Evolutionary conservation across 2,329 filamentous ascomycete species (phyloP), one percentile per base, ranked within the genome.

Genomic region (Leptoxyphium fumago): DNA sequence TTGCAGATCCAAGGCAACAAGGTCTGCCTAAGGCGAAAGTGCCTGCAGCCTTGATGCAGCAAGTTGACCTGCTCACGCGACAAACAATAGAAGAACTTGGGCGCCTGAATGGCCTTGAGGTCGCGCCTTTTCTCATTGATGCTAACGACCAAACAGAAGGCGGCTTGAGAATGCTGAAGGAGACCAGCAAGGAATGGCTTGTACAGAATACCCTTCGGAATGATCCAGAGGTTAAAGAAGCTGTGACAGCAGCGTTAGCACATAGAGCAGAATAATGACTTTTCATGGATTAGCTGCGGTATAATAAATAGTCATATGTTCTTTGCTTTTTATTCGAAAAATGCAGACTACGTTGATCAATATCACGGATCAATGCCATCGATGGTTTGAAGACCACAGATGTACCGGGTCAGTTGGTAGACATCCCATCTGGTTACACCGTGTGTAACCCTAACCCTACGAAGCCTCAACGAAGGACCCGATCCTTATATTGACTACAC

Each of bases 191-290:
- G 63, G 84, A 91, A 55, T 94, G 86, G 74, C 68, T 96, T 52
- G 78, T 95, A 42, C 79, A 93, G 61, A 93, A 93, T 58, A 88
- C 80, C 11, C 82, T 93, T 47, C 74, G 78, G 51, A 77, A 75
- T 40, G 84, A 89, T 62, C 80, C 80, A 1, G 84, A 89, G 64
- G 89, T 96, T 8, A 74, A 80, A 52, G 80, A 85, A 61, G 87
- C 87, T 1, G 71, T 94, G 52, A 78, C 78, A 18, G 74, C 71
- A 46, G 78, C 79, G 26, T 64, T 88, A 8, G 21, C 21, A 26
- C 21, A 26, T 3, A 26, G 21, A 26, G 21, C 21, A 26, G 21
- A 26, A 26, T 3, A 26, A 26, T 3, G 21, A 7, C 21, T 4
- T 26, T 4, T 7, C 21, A 26, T 26, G 21, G 7, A 26, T 26